Conservation (phyloP, 805 yeast genomes). For the Schwanniomyces sp. region DNA sequence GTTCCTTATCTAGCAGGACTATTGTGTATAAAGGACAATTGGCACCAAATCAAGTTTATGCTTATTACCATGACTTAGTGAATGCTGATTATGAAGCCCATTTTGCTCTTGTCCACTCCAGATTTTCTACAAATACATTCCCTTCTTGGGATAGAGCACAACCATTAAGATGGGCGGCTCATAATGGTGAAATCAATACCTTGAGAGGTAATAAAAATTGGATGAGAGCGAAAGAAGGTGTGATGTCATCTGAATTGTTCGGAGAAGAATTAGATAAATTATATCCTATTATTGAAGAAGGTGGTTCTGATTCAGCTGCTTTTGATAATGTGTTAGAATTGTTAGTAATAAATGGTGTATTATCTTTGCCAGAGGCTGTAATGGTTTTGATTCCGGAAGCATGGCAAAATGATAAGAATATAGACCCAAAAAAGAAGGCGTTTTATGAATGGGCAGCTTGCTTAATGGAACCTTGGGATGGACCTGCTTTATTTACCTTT, state of each 20-base stretch:
- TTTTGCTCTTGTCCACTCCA: constrained; percentile 93
- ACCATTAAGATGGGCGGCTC: constrained; percentile 96
- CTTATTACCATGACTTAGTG: constrained; percentile 88
- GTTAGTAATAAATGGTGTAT: constrained; percentile 85
- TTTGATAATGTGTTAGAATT: constrained; percentile 93
- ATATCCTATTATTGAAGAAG: constrained; percentile 96
- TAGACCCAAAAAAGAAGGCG: constrained; percentile 91
- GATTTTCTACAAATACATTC: constrained; percentile 97
- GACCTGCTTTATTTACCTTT: constrained; percentile 95
- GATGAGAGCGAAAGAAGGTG: constrained; percentile 99
- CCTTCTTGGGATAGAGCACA: constrained; percentile 99
- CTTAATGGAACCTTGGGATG: constrained; percentile 99
- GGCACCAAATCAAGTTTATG: constrained; percentile 94
- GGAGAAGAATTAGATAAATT: constrained; percentile 89
- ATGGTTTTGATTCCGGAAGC: constrained; percentile 98
- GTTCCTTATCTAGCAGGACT: constrained; percentile 84
- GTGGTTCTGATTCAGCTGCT: constrained; percentile 98
- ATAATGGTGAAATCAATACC: constrained; percentile 97
- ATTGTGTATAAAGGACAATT: constrained; percentile 97
- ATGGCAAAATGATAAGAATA: constrained; percentile 83
- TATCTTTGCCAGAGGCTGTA: constrained; percentile 93
- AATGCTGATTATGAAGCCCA: constrained; percentile 93
- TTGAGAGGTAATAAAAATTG: constrained; percentile 97
- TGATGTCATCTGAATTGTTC: constrained; percentile 82
- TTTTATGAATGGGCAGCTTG: constrained; percentile 99